phyloP scores from a whole-genome alignment of 441 rosid species.

The Erodium moschatum region DNA sequence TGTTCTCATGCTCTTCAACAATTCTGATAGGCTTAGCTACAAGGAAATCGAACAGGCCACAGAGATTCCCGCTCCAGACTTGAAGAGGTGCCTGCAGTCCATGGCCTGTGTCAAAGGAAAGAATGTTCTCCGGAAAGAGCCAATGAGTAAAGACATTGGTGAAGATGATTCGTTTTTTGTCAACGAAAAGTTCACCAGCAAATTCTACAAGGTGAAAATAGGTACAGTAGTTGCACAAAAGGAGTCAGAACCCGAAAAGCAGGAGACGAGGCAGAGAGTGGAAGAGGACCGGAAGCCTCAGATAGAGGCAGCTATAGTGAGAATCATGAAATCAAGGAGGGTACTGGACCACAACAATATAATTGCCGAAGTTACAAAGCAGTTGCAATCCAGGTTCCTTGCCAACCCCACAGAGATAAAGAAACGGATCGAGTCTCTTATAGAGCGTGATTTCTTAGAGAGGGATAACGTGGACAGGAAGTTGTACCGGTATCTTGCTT shows the following conservation, averaged over 20 bases:
- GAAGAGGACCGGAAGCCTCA: conserved; percentile 97
- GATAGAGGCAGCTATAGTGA: conserved; percentile 93
- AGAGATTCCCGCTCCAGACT: conserved; percentile 73
- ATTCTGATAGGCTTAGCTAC: conserved; percentile 70
- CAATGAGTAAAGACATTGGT: conserved; percentile 43
- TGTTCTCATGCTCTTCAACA: conserved; percentile 77
- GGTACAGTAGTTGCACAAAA: no score
- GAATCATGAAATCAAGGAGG: conserved; percentile 23
- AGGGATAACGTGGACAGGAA: conserved; percentile 78
- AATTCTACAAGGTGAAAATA: no score
- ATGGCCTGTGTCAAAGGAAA: conserved; percentile 87
- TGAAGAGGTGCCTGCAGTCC: conserved; percentile 88
- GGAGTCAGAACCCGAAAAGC: conserved; percentile 76
- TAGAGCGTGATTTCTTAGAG: conserved; percentile 91
- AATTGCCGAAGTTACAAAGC: no score
- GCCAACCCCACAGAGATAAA: conserved; percentile 71
- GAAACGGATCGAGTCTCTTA: conserved; percentile 87
- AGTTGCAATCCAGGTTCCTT: no score
- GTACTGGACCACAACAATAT: no score
- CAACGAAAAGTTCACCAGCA: no score
- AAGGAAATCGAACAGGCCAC: conserved; percentile 89
- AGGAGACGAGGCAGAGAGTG: conserved; percentile 92
- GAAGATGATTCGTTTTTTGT: no score
- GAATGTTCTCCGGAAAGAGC: conserved; percentile 82
- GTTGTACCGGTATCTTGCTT: conserved; percentile 84